Evolutionary conservation across 257 asterid species (phyloP).

Genomic region (Solanum gandarillasii): DNA sequence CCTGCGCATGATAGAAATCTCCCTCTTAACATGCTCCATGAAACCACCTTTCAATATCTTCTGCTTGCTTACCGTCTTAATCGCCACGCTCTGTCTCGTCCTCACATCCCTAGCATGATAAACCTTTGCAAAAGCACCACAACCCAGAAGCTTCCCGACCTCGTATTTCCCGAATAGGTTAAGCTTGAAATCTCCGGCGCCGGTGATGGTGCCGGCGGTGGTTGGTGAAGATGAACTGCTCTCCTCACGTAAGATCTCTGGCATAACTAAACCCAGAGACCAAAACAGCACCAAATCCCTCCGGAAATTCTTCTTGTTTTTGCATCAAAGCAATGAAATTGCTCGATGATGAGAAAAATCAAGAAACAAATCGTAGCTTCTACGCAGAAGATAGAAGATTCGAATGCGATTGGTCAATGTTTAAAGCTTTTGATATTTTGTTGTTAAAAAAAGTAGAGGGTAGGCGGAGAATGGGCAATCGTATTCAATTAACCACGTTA

Average conservation of each 20-base stretch:
- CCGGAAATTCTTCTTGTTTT: not conserved
- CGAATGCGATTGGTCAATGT: not conserved
- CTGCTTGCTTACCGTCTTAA: not conserved
- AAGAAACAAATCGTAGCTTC: not conserved
- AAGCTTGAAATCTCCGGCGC: not conserved
- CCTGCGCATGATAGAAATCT: conserved; percentile 6
- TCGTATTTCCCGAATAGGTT: not conserved
- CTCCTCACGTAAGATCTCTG: not conserved
- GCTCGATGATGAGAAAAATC: not conserved
- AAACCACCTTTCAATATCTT: not conserved
- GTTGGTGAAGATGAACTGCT: not conserved
- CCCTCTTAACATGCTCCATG: not conserved
- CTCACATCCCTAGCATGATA: not conserved
- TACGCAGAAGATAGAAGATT: not conserved
- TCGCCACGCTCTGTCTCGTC: not conserved
- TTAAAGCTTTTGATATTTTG: not conserved
- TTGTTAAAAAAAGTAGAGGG: not conserved
- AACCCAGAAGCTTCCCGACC: not conserved
- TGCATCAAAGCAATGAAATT: not conserved
- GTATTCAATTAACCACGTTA: not conserved
- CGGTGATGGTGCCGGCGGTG: not conserved
- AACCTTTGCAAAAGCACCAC: conserved; percentile 3
- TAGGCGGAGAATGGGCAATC: not conserved
- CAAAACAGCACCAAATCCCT: not conserved
- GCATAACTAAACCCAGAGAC: not conserved